Evolutionary conservation across 768 basidiomycete species (phyloP), one percentile per base, ranked within the genome.

Genomic region (Russula sp.): DNA sequence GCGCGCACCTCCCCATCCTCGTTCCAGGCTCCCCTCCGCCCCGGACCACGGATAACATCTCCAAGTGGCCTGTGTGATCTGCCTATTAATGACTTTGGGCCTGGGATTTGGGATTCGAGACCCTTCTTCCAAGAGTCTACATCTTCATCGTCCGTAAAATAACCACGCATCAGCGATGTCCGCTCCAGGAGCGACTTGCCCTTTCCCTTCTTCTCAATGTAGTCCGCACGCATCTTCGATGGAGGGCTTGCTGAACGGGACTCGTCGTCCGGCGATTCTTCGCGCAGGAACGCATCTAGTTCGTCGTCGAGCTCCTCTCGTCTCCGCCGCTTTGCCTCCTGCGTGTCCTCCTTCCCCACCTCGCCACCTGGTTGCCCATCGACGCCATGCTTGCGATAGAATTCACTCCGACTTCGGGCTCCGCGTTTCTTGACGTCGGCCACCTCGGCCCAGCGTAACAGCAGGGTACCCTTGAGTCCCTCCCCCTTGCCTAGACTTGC

Each of bases 371-470:
- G 90, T 61, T 89, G 90, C 3, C 87, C 86, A 34, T 72, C 72
- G 60, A 70, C 71, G 20, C 90, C 92, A 63, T 92, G 88, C 70
- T 84, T 88, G 73, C 75, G 84, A 75, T 94, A 94, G 68, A 92
- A 94, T 69, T 87, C 76, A 71, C 90, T 92, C 66, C 87, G 81
- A 61, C 77, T 78, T 72, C 81, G 84, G 4, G 92, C 89, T 2
- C 88, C 89, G 57, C 80, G 83, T 77, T 88, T 84, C 79, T 94
- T 94, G 51, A 91, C 81, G 69, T 94, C 92, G 32, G 83, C 82
- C 30, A 69, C 71, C 63, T 76, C 78, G 0, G 92, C 92, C 89
- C 89, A 92, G 28, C 92, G 83, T 84, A 94, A 87, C 60, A 77
- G 78, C 46, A 94, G 80, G 7, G 73, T 69, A 14, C 86, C 90